A percentile compares a stretch with the other conserved stretches of the same genome.
These are phyloP conservation scores for Fusarium sacchari DNA, from an alignment of 2,329 filamentous ascomycete genomes.

Conservation along the genomic window DNA sequence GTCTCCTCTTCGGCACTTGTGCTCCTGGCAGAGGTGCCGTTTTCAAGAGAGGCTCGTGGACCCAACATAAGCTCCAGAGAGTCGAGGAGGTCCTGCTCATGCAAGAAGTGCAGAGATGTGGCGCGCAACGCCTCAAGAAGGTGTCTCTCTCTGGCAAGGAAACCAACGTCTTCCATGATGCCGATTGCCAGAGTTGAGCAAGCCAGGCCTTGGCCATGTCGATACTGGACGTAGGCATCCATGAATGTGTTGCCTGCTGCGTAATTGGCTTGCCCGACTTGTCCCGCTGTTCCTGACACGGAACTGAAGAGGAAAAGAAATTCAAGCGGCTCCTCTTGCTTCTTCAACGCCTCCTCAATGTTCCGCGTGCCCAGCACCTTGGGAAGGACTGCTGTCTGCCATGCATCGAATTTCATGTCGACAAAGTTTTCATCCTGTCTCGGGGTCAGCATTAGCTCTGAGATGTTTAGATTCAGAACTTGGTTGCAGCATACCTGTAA, in stretches of 20 bases:
- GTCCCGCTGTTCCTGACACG: constrained; percentile 48
- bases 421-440: constrained; percentile 10
- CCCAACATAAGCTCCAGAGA: not conserved
- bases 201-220: constrained; percentile 46
- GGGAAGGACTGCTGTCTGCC: constrained; percentile 5
- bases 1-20: not conserved
- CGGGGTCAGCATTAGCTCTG: not conserved
- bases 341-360: constrained; percentile 39
- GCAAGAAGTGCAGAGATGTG: constrained; percentile 3
- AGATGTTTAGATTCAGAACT: not conserved
- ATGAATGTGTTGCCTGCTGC: constrained; percentile 54
- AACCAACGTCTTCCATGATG: constrained; percentile 14
- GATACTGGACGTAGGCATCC: constrained; percentile 52
- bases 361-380: constrained; percentile 3
- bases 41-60: not conserved
- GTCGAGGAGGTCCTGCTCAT: constrained; percentile 8
- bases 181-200: constrained; percentile 8
- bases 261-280: constrained; percentile 55
- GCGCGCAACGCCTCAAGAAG: constrained; percentile 3
- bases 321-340: constrained; percentile 39
- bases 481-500: not conserved
- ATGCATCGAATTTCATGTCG: constrained; percentile 5
- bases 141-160: constrained; percentile 4
- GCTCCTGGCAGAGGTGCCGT: not conserved
- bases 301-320: constrained; percentile 54